Base-by-base conservation (phyloP, 176 grass and related monocot species). In the Poa annua region DNA sequence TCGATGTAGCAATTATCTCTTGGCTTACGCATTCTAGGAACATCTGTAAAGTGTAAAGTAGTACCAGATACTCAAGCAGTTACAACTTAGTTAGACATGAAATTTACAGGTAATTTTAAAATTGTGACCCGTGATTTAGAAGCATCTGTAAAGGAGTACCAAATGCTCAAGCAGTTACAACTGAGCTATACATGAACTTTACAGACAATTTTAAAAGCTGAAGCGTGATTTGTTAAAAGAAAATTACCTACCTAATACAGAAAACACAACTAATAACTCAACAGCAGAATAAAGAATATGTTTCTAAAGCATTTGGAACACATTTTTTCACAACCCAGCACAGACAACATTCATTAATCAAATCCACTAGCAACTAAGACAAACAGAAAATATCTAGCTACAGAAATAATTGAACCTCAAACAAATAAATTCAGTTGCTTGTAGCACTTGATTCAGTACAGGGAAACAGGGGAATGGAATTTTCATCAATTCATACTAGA, bases 1-100 rank as follows among this genome's bases (percentile, higher is more conserved):
- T 96, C 97, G 69, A 94, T 52, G 52, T 94, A 92, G 83, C 84
- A 89, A 39, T 88, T 86, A 66, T 97, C 92, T 75, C 75, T 91
- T 71, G 93, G 93, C 72, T 92, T 99, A 67, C 88, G 86, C 17
- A 90, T 81, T 91, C 91, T 92, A 80, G 87, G 77, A 81, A 87
- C 87, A 88, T 88, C 96, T 99, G 75, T 42, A 80, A 76, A 83
- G 49, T 99, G 75, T 42, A 80, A 76, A 83, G 49, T 17, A 88
- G 34, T 26, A 53, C 64, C 78, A 87, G 21, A 87, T 81, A 38
- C 17, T 81, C 20, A 81, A 86, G 0, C 4, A 71, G 49, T 42
- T 76, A 54, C 26, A 39, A 74, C 16, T 70, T 74, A 47, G 59
- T 47, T 76, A 19, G 21, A 81, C 19, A 66, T 59, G 32, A 81